Base-by-base conservation (phyloP, 2,329 filamentous ascomycete genomes). In the Teratosphaeriaceae sp. region DNA sequence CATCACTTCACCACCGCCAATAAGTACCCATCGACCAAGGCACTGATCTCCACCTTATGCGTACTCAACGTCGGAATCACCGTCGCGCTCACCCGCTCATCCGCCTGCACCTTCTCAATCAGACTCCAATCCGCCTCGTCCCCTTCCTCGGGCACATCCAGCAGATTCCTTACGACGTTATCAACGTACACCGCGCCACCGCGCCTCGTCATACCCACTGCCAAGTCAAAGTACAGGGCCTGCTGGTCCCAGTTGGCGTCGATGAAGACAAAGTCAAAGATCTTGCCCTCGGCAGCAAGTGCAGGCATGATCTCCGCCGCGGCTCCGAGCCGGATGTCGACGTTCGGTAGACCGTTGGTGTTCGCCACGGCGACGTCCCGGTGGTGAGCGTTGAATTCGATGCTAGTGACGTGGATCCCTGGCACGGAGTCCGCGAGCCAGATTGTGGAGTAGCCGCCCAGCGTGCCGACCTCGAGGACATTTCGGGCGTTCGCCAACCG, bases 401-500 rank as follows among this genome's bases (percentile, higher is more conserved):
- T 65, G 36, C 66, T 75, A 0, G 71, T 76, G 13, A 79, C 66
- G 15, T 65, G 54, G 3, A 65, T 51, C 16, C 60, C 53, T 0
- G 64, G 61, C 9, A 56, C 58, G 11, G 61, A 54, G 15, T 56
- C 57, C 2, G 73, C 74, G 38, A 79, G 64, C 65, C 71, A 78
- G 42, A 78, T 73, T 12, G 71, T 67, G 1, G 68, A 70, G 56
- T 76, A 79, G 6, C 69, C 75, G 11, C 75, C 75, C 20, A 79
- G 56, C 0, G 73, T 78, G 19, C 76, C 76, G 37, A 79, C 62
- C 53, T 80, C 76, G 26, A 79, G 69, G 2, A 72, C 62, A n/a
- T 30, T 16, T 29, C 49, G 48, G 12, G 49, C 48, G 12, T 42
- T 27, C n/a, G 37, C 18, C n/a, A 50, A 22, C 34, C 57, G 57